Conservation (phyloP, 2,329 filamentous ascomycete genomes). For the Microsporum ferrugineum region DNA sequence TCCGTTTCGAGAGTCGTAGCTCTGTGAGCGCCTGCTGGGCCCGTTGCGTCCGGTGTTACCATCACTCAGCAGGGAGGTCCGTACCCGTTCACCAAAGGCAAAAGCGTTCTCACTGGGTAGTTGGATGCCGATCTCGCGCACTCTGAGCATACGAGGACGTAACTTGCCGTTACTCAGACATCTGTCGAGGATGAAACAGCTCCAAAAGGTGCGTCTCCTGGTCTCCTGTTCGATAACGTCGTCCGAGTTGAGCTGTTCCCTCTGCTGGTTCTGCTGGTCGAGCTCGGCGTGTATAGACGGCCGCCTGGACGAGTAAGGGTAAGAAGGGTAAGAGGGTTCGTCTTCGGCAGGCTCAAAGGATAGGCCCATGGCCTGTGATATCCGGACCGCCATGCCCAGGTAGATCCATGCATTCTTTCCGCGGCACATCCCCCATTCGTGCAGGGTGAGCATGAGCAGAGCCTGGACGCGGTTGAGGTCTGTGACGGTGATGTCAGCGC, state of each 20-base stretch:
- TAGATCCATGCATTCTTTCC: constrained; percentile 44
- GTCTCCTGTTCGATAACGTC: constrained; percentile 44
- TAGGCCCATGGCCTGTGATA: constrained; percentile 37
- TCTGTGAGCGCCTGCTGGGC: constrained; percentile 24
- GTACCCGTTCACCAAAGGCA: constrained; percentile 43
- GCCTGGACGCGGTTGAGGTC: constrained; percentile 44
- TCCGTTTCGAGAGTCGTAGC: constrained; percentile 30
- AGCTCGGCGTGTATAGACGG: neutral
- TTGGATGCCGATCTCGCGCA: constrained; percentile 42
- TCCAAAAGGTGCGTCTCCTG: constrained; percentile 46
- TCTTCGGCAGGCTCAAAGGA: constrained; percentile 39
- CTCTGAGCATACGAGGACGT: constrained; percentile 42
- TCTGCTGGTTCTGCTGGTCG: constrained; percentile 29
- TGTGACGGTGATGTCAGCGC: constrained; percentile 31
- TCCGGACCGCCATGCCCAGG: constrained; percentile 36
- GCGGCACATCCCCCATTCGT: constrained; percentile 47
- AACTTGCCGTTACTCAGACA: constrained; percentile 45
- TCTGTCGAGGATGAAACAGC: constrained; percentile 47
- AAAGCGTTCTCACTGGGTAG: constrained; percentile 47
- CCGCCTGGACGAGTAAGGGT: constrained; percentile 18
- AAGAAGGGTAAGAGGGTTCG: constrained; percentile 3
- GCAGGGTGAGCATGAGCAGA: constrained; percentile 45
- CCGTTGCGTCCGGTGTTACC: constrained; percentile 18
- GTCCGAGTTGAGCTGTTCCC: constrained; percentile 30
- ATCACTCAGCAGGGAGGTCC: constrained; percentile 40